Conservation (phyloP, 805 yeast species). For the Yarrowia phangngaensis region DNA sequence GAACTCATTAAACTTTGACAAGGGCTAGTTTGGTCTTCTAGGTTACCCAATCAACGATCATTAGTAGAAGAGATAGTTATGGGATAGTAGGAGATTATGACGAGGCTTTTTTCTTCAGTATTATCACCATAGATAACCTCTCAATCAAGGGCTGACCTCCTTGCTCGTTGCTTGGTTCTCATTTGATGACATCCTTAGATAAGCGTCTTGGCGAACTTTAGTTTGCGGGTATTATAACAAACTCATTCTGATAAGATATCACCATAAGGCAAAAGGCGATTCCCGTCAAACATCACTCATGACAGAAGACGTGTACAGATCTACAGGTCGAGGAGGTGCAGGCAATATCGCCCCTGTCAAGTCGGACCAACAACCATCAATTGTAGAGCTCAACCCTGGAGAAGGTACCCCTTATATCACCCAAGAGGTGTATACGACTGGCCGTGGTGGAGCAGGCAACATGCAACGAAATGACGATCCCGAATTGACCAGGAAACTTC, state of each 20-base stretch:
- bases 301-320: constrained; percentile 42
- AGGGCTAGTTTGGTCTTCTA: too few relatives aligned
- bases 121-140: too few relatives aligned
- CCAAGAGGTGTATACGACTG: constrained; percentile 59
- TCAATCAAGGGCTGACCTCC: too few relatives aligned
- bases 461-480: constrained; percentile 59
- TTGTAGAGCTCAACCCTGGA: constrained; percentile 50
- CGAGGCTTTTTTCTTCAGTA: too few relatives aligned
- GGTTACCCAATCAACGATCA: too few relatives aligned
- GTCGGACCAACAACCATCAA: constrained; percentile 50
- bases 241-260: too few relatives aligned
- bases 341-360: constrained; percentile 56
- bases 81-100: too few relatives aligned
- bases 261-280: too few relatives aligned
- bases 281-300: background rate
- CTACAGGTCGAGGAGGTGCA: constrained; percentile 81
- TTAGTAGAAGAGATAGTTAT: too few relatives aligned
- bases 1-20: too few relatives aligned
- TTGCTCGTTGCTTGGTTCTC: constrained; percentile 10
- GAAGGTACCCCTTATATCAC: constrained; percentile 55
- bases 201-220: constrained; percentile 25
- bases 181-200: constrained; percentile 17
- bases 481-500: constrained; percentile 55
- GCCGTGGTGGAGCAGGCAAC: constrained; percentile 77
- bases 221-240: too few relatives aligned